Base-by-base conservation (phyloP, 2,329 filamentous ascomycete genomes). In the Aspergillus costaricaensis region DNA sequence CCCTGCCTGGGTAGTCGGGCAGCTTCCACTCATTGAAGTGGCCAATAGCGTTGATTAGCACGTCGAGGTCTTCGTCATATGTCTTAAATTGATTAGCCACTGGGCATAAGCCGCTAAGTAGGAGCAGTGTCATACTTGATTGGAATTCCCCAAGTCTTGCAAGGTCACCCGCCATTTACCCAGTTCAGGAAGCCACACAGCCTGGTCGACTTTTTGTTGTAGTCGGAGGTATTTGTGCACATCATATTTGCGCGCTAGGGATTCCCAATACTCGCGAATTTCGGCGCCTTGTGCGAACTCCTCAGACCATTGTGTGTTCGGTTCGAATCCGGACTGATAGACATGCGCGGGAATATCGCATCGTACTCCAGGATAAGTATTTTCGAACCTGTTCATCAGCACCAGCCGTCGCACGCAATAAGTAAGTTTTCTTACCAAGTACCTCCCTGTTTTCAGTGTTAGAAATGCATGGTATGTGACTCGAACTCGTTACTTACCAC, bases 331-430 rank as follows among this genome's bases (percentile, higher is more conserved):
- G 7, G 84, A 84, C 68, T 91, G 88, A 67, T 91, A 91, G 19
- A 88, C 86, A 70, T 90, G 86, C 0, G 87, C 84, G 0, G 88
- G 87, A 14, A 91, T 85, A 70, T 91, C 88, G 65, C 88, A 91
- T 44, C 86, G 78, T 0, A 89, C 86, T 1, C 87, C 88, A 0
- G 87, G 87, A 63, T 89, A 90, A 4, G 73, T 76, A 56, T 81
- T 82, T 57, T 81, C 77, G 63, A 77, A 66, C 75, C 71, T 62
- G 62, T 66, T 25, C 58, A 36, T 59, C 14, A 41, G 36, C 32
- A 27, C 23, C 39, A 43, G 17, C 4, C 9, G 14, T 44, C 23
- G 23, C n/a, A 17, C 2, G 25, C 21, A 14, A 32, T 30, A 5
- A 30, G 4, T 50, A n/a, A 30, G 9, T 6, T 17, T 5, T 0